A percentile compares a stretch with the other conserved stretches of the same genome.
phyloP scores from a whole-genome alignment of 805 yeast genomes.

The Schwanniomyces vanrijiae region DNA sequence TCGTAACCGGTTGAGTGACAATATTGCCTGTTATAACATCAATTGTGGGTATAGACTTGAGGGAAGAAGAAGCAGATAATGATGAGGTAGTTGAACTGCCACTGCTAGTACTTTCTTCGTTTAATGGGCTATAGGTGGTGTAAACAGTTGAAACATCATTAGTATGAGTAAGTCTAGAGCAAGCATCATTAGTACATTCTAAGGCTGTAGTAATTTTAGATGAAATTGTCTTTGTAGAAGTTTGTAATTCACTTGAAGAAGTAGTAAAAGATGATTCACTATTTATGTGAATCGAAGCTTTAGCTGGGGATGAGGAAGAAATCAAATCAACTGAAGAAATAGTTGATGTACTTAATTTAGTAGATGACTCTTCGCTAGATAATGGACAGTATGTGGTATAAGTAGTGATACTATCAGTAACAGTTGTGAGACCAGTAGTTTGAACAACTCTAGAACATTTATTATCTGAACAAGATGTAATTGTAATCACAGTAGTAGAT shows the following conservation, averaged over 20 bases:
- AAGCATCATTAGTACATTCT: slow-evolving; percentile 7
- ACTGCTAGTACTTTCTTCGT: slow-evolving; percentile 2
- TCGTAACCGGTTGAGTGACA: slow-evolving; percentile 29
- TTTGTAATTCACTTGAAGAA: not conserved
- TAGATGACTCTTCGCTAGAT: slow-evolving; percentile 9
- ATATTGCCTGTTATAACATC: slow-evolving; percentile 45
- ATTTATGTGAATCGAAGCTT: slow-evolving; percentile 1
- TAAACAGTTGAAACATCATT: slow-evolving; percentile 38
- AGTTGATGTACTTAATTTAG: slow-evolving; percentile 7
- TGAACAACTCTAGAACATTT: slow-evolving; percentile 26
- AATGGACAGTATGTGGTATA: slow-evolving; percentile 41
- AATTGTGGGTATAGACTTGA: slow-evolving; percentile 17
- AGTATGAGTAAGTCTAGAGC: slow-evolving; percentile 29
- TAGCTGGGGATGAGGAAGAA: slow-evolving; percentile 6
- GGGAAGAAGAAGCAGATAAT: slow-evolving; percentile 11
- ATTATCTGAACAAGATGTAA: slow-evolving; percentile 38
- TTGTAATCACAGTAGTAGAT: slow-evolving; percentile 29
- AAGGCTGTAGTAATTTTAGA: not conserved
- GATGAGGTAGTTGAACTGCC: slow-evolving; percentile 8
- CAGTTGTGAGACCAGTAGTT: slow-evolving; percentile 33
- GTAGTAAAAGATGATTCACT: slow-evolving; percentile 7
- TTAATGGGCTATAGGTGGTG: slow-evolving; percentile 39
- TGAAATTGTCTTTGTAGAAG: not conserved
- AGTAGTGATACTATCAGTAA: slow-evolving; percentile 36
- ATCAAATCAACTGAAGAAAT: slow-evolving; percentile 6